These are phyloP conservation scores for Diaporthe sp. DNA, from an alignment of 2,329 filamentous ascomycete genomes.

Conservation along the genomic window DNA sequence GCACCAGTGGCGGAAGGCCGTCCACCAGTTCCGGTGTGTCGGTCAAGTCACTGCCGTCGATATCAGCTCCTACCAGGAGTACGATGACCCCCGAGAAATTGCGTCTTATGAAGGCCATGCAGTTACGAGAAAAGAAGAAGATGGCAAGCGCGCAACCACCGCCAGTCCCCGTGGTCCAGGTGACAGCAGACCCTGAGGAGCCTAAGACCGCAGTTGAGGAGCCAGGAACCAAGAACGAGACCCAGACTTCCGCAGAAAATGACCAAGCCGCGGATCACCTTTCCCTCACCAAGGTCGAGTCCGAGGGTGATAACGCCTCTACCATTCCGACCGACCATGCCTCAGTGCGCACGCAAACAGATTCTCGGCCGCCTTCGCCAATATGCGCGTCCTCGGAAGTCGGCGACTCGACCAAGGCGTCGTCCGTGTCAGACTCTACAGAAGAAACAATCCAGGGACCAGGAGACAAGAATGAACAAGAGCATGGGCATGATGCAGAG, in stretches of 20 bases:
- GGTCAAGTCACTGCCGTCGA: slow-evolving; percentile 50
- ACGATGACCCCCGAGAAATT: slow-evolving; percentile 88
- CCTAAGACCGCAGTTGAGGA: slow-evolving; percentile 45
- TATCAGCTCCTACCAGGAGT: slow-evolving; percentile 49
- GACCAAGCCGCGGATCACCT: slow-evolving; percentile 45
- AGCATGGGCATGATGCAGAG: slow-evolving; percentile 22
- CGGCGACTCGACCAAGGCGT: slow-evolving; percentile 70
- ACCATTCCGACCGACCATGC: slow-evolving; percentile 56
- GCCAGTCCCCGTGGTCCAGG: slow-evolving; percentile 41
- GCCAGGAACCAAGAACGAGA: slow-evolving; percentile 29
- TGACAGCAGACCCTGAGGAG: slow-evolving; percentile 44
- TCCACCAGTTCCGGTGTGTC: slow-evolving; percentile 58
- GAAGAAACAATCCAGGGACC: slow-evolving; percentile 64
- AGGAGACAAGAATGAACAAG: slow-evolving; percentile 45
- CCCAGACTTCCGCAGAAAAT: slow-evolving; percentile 33
- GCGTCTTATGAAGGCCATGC: slow-evolving; percentile 92
- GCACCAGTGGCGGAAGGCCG: slow-evolving; percentile 49
- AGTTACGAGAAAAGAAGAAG: slow-evolving; percentile 85
- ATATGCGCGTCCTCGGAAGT: slow-evolving; percentile 63
- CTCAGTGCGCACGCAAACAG: slow-evolving; percentile 60
- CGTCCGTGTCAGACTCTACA: slow-evolving; percentile 71
- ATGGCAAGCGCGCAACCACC: slow-evolving; percentile 49
- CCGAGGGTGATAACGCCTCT: slow-evolving; percentile 64
- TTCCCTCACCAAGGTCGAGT: slow-evolving; percentile 61
- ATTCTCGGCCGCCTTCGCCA: slow-evolving; percentile 69